Evolutionary conservation across 2,329 filamentous ascomycete genomes (phyloP).

Genomic region (Sclerotinia borealis): DNA sequence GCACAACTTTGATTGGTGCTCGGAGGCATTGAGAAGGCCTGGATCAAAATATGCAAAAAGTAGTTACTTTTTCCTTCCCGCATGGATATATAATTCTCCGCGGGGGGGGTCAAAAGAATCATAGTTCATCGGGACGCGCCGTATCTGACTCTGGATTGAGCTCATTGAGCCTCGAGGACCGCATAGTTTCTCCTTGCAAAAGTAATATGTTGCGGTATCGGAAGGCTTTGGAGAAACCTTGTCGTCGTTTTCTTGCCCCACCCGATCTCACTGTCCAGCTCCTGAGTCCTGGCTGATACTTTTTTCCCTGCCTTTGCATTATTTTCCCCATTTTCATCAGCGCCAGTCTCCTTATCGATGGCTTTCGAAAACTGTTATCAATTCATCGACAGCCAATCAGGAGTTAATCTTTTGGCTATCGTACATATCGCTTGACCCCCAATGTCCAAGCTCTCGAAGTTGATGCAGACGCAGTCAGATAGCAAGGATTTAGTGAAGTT

Average conservation of each 20-base stretch:
- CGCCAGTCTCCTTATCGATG: background rate
- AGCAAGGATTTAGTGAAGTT: background rate
- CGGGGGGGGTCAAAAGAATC: background rate
- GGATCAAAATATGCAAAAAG: background rate
- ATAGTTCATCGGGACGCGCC: background rate
- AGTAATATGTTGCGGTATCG: background rate
- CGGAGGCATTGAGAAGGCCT: background rate
- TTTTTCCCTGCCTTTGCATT: background rate
- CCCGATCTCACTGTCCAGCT: background rate
- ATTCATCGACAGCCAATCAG: background rate
- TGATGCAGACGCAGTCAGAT: background rate
- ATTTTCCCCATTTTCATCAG: background rate
- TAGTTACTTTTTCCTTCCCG: background rate
- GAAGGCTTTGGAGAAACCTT: background rate
- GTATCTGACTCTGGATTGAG: background rate
- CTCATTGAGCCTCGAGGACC: background rate
- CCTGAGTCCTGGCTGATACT: too few relatives aligned
- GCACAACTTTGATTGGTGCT: background rate
- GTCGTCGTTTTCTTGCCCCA: background rate
- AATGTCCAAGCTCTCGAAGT: conserved; percentile 7
- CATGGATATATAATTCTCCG: background rate
- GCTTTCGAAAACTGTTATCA: too few relatives aligned
- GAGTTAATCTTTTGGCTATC: background rate
- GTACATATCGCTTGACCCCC: conserved; percentile 5
- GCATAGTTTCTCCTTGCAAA: background rate